Evolutionary conservation across 148 eudicot species (phyloP), one percentile per base, ranked within the genome.

Genomic region (Rhododendron griersonianum): DNA sequence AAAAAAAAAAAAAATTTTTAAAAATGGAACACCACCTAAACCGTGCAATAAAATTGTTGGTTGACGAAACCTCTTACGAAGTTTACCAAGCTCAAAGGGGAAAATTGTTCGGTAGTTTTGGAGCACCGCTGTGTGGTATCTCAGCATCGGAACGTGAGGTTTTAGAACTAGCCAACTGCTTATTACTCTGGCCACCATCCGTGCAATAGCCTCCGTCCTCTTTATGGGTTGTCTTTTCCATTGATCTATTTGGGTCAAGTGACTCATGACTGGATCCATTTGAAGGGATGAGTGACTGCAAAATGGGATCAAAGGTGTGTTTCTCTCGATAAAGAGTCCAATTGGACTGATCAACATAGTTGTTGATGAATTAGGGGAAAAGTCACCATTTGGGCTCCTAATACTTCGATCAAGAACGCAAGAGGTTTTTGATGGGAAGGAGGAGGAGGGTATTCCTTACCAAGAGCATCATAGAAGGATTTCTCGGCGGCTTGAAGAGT

Each of bases 401-500:
- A 65, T 65, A 10, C 73, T 25, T 65, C 28, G 73, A 25, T 65
- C 30, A 65, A 65, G 15, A n/a, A n/a, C 4, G 14, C 33, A 23
- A n/a, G 13, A 65, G 73, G 33, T 65, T 25, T 63, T 37, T 61
- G 77, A 45, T 41, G 28, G 13, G 25, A 25, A 28, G 44, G 44
- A 41, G 84, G 16, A 89, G 88, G 79, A 21, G 90, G 69, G 80
- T 87, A 87, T 11, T 85, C 84, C 55, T 90, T 81, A 39, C 87
- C 86, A 30, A 95, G 90, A 51, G 55, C 93, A 77, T 93, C 92
- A 83, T 88, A 90, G 85, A 92, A 87, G 35, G 93, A 89, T 87
- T 93, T 92, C 87, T 94, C 94, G 23, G 94, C 85, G 9, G 94
- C 94, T 85, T 93, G 93, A 23, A 94, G 89, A 82, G 92, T 94